A percentile compares a stretch with the other conserved stretches of the same genome.
Evolutionary conservation across 73 alveolate genomes (phyloP).

Genomic region (Uronychia binucleata): DNA sequence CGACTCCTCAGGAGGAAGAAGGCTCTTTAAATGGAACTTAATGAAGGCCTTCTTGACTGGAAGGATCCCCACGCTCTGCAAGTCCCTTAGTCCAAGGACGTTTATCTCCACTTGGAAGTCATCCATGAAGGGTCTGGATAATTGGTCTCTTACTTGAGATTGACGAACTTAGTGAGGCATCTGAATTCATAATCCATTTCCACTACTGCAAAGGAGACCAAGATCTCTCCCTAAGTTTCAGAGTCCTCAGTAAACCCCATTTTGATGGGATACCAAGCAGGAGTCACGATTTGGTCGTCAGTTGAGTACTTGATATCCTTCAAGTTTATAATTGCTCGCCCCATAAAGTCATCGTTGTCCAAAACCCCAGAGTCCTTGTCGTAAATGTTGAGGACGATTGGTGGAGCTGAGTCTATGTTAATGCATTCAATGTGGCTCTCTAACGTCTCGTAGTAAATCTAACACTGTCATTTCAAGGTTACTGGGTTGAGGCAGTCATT

Average conservation of each 20-base stretch:
- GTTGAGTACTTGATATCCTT: constrained; percentile 31
- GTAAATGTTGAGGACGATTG: constrained; percentile 51
- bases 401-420: constrained; percentile 59
- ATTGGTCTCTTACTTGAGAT: constrained; percentile 5
- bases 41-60: constrained; percentile 90
- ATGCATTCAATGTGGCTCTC: constrained; percentile 30
- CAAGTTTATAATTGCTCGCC: constrained; percentile 39
- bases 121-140: constrained; percentile 56
- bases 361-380: constrained; percentile 45
- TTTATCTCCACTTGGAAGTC: constrained; percentile 72
- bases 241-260: constrained; percentile 53
- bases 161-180: constrained; percentile 49
- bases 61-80: constrained; percentile 74
- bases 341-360: constrained; percentile 53
- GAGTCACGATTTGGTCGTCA: constrained; percentile 49
- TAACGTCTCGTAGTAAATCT: constrained; percentile 56
- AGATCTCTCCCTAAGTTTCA: constrained; percentile 73
- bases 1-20: constrained; percentile 73
- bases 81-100: constrained; percentile 86
- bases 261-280: constrained; percentile 77
- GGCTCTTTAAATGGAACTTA: constrained; percentile 72
- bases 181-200: constrained; percentile 63
- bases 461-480: constrained; percentile 28
- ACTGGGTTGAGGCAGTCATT: constrained; percentile 61
- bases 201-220: constrained; percentile 68